phyloP scores from a whole-genome alignment of 257 asterid species.

The Nicotiana paniculata region DNA sequence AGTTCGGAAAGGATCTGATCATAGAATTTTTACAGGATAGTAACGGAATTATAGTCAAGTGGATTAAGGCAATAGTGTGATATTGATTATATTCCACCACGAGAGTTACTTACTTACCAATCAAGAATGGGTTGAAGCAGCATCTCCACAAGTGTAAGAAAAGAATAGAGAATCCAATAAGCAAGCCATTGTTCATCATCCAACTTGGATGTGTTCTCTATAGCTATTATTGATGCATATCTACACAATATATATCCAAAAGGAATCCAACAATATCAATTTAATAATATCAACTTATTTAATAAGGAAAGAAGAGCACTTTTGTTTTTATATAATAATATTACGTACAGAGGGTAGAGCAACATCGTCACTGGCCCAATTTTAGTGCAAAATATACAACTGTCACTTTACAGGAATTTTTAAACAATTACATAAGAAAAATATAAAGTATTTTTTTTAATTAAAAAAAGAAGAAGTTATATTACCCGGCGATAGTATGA shows the following conservation, averaged over 20 bases:
- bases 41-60: too few relatives aligned
- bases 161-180: constrained; percentile 47
- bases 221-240: constrained; percentile 37
- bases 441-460: neutral
- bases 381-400: neutral
- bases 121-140: constrained; percentile 29
- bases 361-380: constrained; percentile 31
- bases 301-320: neutral
- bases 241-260: constrained; percentile 1
- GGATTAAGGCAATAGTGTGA: too few relatives aligned
- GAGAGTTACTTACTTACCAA: constrained; percentile 19
- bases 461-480: neutral
- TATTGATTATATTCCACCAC: too few relatives aligned
- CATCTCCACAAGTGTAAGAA: constrained; percentile 37
- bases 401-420: neutral
- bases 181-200: constrained; percentile 59
- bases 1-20: too few relatives aligned
- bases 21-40: too few relatives aligned
- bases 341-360: constrained; percentile 37
- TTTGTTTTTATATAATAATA: neutral
- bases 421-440: too few relatives aligned
- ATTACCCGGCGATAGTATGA: constrained; percentile 33
- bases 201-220: constrained; percentile 36
- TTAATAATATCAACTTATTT: neutral
- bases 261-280: neutral